A percentile compares a stretch with the other conserved stretches of the same genome.
These are phyloP conservation scores for Paramecium biaurelia DNA, from an alignment of 73 alveolate genomes.

Conservation along the genomic window DNA sequence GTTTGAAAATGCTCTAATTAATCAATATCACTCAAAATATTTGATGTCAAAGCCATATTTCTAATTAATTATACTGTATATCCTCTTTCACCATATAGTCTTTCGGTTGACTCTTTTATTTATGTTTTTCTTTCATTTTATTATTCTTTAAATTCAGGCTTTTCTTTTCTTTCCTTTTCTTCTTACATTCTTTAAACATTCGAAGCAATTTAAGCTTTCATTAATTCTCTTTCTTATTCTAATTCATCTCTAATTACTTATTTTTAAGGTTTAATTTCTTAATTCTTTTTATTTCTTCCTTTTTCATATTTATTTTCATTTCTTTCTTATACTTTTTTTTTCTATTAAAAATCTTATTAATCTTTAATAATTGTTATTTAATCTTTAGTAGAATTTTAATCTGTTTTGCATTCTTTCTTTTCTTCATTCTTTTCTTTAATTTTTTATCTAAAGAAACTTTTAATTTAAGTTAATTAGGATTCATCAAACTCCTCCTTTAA, in stretches of 20 bases:
- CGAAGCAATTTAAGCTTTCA: background rate
- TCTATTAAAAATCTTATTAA: background rate
- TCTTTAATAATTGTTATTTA: background rate
- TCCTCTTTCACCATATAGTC: conserved; percentile 46
- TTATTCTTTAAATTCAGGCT: conserved; percentile 25
- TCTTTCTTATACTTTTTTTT: background rate
- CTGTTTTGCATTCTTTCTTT: conserved; percentile 34
- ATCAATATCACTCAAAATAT: conserved; percentile 39
- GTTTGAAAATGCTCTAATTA: conserved; percentile 13
- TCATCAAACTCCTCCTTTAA: conserved; percentile 9
- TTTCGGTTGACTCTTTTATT: conserved; percentile 43
- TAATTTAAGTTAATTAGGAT: background rate
- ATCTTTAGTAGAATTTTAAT: background rate
- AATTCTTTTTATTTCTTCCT: background rate
- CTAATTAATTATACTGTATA: background rate
- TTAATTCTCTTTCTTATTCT: conserved; percentile 36
- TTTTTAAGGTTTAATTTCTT: background rate
- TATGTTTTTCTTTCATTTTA: conserved; percentile 33
- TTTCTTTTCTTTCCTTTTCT: conserved; percentile 17
- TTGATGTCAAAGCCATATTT: conserved; percentile 5
- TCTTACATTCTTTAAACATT: conserved; percentile 1
- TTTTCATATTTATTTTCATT: background rate
- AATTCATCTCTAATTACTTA: background rate
- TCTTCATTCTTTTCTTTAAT: conserved; percentile 26
- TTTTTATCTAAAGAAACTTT: conserved; percentile 34